Percentiles rank a stretch among this genome's conserved stretches.
These are phyloP conservation scores for Rhodotorula paludigena DNA, from an alignment of 768 basidiomycete genomes.

Conservation along the genomic window DNA sequence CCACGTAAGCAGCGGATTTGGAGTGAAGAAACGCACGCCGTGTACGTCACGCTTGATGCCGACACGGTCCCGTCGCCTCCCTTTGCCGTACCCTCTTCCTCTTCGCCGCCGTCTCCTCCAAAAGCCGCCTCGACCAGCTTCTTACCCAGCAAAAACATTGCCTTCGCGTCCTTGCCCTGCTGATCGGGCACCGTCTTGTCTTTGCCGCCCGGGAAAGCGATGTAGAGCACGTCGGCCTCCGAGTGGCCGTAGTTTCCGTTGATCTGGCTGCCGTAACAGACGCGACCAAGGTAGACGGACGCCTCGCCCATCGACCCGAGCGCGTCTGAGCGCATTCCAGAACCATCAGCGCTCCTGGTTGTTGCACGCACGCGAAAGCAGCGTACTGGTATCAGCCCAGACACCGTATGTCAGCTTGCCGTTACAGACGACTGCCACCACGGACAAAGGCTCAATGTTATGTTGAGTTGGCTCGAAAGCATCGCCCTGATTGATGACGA, in stretches of 20 bases:
- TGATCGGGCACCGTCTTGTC: neutral
- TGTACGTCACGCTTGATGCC: no score
- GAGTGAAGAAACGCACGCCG: no score
- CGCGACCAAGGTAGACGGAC: neutral
- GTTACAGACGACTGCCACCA: slow-evolving; percentile 14
- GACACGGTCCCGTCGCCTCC: no score
- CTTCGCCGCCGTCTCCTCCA: neutral
- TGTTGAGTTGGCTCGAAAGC: neutral
- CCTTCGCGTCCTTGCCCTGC: neutral
- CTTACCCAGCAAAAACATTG: neutral
- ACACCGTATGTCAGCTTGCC: slow-evolving; percentile 11
- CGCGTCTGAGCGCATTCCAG: neutral
- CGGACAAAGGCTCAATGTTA: slow-evolving; percentile 9
- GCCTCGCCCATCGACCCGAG: slow-evolving; percentile 9
- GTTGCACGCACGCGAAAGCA: neutral
- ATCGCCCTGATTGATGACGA: slow-evolving; percentile 13
- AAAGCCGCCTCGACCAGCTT: neutral
- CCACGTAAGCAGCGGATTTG: no score
- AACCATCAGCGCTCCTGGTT: rapidly evolving
- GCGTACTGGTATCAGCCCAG: slow-evolving; percentile 14
- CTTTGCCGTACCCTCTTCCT: no score
- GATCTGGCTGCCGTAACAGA: neutral
- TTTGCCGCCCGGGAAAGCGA: slow-evolving; percentile 8
- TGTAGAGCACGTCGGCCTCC: slow-evolving; percentile 4
- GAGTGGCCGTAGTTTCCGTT: slow-evolving; percentile 3